Conservation (phyloP, 768 basidiomycete species). For the Epithele typhae region DNA sequence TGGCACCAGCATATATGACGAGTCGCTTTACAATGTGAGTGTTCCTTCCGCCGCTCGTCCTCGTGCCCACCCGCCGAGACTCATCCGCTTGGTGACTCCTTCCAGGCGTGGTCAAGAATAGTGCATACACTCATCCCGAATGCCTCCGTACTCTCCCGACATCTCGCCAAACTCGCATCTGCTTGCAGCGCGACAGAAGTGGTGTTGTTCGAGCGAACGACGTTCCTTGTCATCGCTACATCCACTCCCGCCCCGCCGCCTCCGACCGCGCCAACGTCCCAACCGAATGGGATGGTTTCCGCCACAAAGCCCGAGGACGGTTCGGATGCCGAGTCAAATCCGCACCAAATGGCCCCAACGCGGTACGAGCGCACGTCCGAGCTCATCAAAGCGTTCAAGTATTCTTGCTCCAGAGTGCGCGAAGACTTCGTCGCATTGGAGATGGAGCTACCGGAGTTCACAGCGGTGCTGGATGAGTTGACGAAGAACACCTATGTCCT, state of each 20-base stretch:
- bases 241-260: constrained; percentile 44
- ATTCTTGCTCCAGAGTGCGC: constrained; percentile 79
- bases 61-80: no score
- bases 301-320: constrained; percentile 13
- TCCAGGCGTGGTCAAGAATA: constrained; percentile 95
- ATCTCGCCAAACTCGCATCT: constrained; percentile 81
- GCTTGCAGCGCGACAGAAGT: constrained; percentile 91
- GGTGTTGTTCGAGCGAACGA: constrained; percentile 94
- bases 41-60: no score
- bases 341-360: constrained; percentile 55
- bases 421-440: constrained; percentile 85
- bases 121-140: constrained; percentile 97
- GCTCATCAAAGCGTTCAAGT: constrained; percentile 93
- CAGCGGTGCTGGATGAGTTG: constrained; percentile 87
- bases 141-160: constrained; percentile 80
- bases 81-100: constrained; percentile 2
- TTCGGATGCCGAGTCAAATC: constrained; percentile 24
- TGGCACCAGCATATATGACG: constrained; percentile 95
- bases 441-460: constrained; percentile 82
- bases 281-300: constrained; percentile 15
- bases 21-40: constrained; percentile 78
- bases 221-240: constrained; percentile 95
- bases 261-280: constrained; percentile 22
- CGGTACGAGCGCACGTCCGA: constrained; percentile 88
- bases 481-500: constrained; percentile 92